Evolutionary conservation across 805 yeast species (phyloP).

Genomic region (Candida golubevii): DNA sequence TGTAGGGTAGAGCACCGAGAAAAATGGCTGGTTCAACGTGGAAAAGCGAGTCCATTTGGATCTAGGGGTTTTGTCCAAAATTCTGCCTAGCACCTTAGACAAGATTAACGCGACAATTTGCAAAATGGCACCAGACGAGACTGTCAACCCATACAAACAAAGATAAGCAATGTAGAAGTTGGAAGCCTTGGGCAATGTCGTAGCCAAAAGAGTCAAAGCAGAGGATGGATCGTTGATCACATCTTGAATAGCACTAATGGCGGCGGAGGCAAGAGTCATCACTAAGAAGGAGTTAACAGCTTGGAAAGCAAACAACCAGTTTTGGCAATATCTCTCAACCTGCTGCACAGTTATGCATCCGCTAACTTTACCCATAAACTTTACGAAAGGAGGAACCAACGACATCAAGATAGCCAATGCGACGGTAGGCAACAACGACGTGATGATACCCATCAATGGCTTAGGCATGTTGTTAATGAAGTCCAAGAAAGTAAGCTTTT

Average conservation of each 20-base stretch:
- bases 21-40: slow-evolving; percentile 59
- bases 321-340: slow-evolving; percentile 78
- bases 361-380: slow-evolving; percentile 66
- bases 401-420: slow-evolving; percentile 79
- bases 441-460: slow-evolving; percentile 71
- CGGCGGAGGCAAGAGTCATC: slow-evolving; percentile 76
- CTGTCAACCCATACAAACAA: slow-evolving; percentile 73
- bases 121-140: slow-evolving; percentile 70
- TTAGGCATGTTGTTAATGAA: slow-evolving; percentile 74
- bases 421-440: slow-evolving; percentile 83
- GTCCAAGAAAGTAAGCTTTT: slow-evolving; percentile 65
- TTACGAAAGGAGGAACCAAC: slow-evolving; percentile 78
- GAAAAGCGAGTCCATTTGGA: slow-evolving; percentile 80
- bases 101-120: slow-evolving; percentile 73
- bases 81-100: slow-evolving; percentile 61
- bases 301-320: slow-evolving; percentile 87
- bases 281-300: slow-evolving; percentile 87
- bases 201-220: slow-evolving; percentile 73
- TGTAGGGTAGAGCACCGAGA: slow-evolving; percentile 81
- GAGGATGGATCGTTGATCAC: slow-evolving; percentile 60
- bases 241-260: slow-evolving; percentile 68
- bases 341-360: slow-evolving; percentile 71
- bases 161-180: slow-evolving; percentile 86
- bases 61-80: slow-evolving; percentile 86
- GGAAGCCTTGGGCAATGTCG: slow-evolving; percentile 81